Evolutionary conservation across 1,284 basidiomycete genomes (phyloP).

Genomic region (Rhodotorula sp.): DNA sequence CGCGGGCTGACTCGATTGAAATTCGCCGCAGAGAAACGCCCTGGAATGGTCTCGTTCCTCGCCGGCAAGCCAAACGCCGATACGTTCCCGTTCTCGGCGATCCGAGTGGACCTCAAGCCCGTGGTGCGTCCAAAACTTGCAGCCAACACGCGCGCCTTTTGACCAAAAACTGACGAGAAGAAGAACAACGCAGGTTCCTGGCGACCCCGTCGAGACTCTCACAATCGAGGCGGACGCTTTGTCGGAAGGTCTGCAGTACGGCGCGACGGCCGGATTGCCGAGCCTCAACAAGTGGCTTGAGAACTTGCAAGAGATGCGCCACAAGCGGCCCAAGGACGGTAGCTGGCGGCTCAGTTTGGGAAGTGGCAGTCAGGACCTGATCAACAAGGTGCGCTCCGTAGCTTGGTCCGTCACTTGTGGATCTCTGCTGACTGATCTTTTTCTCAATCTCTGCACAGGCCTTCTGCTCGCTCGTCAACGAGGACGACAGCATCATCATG

Average conservation of each 20-base stretch:
- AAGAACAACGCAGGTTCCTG: constrained; percentile 16
- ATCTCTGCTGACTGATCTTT: not conserved
- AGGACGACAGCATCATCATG: constrained; percentile 76
- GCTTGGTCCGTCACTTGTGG: not conserved
- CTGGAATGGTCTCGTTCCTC: constrained; percentile 70
- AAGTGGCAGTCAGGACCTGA: constrained; percentile 76
- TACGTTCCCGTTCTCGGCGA: constrained; percentile 76
- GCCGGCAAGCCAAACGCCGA: constrained; percentile 73
- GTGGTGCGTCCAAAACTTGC: constrained; percentile 11
- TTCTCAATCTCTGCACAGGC: constrained; percentile 47
- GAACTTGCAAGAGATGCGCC: constrained; percentile 43
- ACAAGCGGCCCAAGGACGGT: constrained; percentile 54
- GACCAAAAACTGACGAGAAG: not conserved
- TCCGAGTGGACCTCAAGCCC: constrained; percentile 37
- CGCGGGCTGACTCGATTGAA: not conserved
- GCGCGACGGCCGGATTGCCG: constrained; percentile 68
- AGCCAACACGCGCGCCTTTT: not conserved
- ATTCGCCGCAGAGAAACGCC: constrained; percentile 58
- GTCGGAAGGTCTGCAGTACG: constrained; percentile 51
- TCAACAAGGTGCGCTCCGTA: constrained; percentile 65
- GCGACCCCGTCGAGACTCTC: constrained; percentile 38
- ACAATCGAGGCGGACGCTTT: constrained; percentile 48
- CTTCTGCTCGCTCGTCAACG: constrained; percentile 64
- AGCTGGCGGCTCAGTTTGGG: constrained; percentile 75
- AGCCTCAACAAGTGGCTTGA: constrained; percentile 56